Evolutionary conservation across 768 basidiomycete genomes (phyloP).

Genomic region (Mrakia frigida): DNA sequence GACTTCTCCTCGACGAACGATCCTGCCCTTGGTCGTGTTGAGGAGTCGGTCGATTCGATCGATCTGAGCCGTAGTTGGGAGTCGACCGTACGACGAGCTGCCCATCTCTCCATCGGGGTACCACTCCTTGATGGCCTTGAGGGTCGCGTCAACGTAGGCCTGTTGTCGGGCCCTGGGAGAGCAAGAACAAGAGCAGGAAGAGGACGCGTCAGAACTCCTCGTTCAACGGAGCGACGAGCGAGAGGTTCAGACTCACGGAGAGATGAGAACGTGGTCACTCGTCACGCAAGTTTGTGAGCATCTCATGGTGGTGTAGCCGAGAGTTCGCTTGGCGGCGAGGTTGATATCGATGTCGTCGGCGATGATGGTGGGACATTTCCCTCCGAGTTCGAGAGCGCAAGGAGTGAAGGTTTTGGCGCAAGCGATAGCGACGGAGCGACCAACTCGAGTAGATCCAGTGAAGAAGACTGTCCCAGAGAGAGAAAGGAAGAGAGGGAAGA

Average conservation of each 20-base stretch:
- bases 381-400: conserved; percentile 44
- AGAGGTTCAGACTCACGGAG: background rate
- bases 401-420: conserved; percentile 44
- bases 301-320: conserved; percentile 30
- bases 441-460: conserved; percentile 42
- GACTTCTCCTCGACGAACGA: conserved; percentile 40
- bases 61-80: background rate
- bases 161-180: background rate
- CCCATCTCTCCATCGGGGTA: conserved; percentile 25
- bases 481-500: too few species aligned
- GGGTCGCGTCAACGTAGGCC: conserved; percentile 12
- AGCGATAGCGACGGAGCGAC: conserved; percentile 41
- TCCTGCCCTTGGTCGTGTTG: conserved; percentile 40
- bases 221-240: background rate
- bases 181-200: background rate
- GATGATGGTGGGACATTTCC: conserved; percentile 44
- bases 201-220: too few species aligned
- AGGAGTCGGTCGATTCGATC: conserved; percentile 37
- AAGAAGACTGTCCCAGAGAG: conserved; percentile 40
- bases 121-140: conserved; percentile 4
- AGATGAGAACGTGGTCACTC: conserved; percentile 10
- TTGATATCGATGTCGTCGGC: conserved; percentile 39
- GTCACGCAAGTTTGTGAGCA: conserved; percentile 25
- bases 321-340: conserved; percentile 39
- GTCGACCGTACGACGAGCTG: conserved; percentile 22